A percentile compares a stretch with the other conserved stretches of the same genome.
phyloP scores from a whole-genome alignment of 768 basidiomycete species.

The Naganishia randhawae region DNA sequence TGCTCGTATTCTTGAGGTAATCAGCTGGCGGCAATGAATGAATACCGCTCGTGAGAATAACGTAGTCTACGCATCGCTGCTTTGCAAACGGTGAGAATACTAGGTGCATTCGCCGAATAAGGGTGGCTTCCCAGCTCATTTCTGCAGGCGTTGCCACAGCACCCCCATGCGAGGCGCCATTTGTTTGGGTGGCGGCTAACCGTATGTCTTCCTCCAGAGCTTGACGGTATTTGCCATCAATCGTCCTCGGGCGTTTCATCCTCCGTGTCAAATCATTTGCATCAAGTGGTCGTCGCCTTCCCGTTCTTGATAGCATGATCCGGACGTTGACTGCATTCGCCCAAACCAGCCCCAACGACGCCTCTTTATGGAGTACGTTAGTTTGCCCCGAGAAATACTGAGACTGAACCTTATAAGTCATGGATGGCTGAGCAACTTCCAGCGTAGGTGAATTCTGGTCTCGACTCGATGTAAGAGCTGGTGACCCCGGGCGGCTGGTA shows the following conservation, averaged over 20 bases:
- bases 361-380: slow-evolving; percentile 68
- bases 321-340: slow-evolving; percentile 85
- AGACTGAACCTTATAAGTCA: slow-evolving; percentile 69
- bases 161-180: background rate
- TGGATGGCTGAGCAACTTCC: slow-evolving; percentile 33
- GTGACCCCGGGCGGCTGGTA: slow-evolving; percentile 10
- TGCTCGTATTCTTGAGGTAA: background rate
- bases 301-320: slow-evolving; percentile 75
- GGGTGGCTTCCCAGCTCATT: slow-evolving; percentile 48
- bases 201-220: slow-evolving; percentile 51
- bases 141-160: slow-evolving; percentile 7
- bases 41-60: slow-evolving; percentile 65
- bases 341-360: slow-evolving; percentile 83
- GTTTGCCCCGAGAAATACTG: slow-evolving; percentile 70
- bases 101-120: slow-evolving; percentile 69
- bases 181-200: background rate
- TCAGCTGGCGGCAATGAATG: slow-evolving; percentile 30
- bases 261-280: slow-evolving; percentile 34
- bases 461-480: background rate
- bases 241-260: slow-evolving; percentile 15
- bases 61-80: slow-evolving; percentile 67
- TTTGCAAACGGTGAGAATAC: slow-evolving; percentile 68
- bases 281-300: slow-evolving; percentile 61
- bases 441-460: slow-evolving; percentile 1
- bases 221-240: slow-evolving; percentile 8